Evolutionary conservation across 176 grass and related monocot species (phyloP), one percentile per base, ranked within the genome.

Genomic region (Microstegium vimineum): DNA sequence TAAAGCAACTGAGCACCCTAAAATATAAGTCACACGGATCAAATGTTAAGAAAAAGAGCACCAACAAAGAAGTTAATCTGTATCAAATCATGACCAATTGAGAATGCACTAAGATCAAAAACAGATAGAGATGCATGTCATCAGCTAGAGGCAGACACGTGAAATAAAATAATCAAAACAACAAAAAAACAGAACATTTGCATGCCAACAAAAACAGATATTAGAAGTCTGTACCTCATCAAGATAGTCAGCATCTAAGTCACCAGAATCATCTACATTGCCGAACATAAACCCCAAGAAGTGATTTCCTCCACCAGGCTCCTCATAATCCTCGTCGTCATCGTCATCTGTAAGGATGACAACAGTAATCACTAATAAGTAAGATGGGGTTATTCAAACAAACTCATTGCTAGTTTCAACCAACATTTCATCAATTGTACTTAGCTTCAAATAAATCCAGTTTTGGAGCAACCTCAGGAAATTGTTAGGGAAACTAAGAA

Each of bases 281-380:
- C 96, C 96, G 25, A 98, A 95, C 96, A 98, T 98, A 83, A 98
- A 98, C 26, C 96, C 96, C 61, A 98, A 79, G 51, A 98, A 86
- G 54, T 76, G 91, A 69, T 93, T 98, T 74, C 83, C 90, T 60
- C 86, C 87, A 63, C 86, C 78, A 64, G 75, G 73, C 34, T 98
- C 96, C 80, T 95, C 96, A 76, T 98, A 95, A 38, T 98, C 90
- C 33, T 95, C 95, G 0, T 97, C 91, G 0, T 94, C 93, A 25
- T 95, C 96, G 10, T 91, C 89, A 77, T 91, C 90, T 91, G 60
- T 60, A 41, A 74, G 15, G 11, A 74, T 43, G 60, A 61, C 10
- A 61, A 67, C 57, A 25, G 31, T 62, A 37, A 54, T 17, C 23
- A 60, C n/a, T 60, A 60, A 60, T 60, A 26, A 60, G 23, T 13